phyloP scores from a whole-genome alignment of 2,329 filamentous ascomycete species.

The Magnaporthiopsis rhizophila region DNA sequence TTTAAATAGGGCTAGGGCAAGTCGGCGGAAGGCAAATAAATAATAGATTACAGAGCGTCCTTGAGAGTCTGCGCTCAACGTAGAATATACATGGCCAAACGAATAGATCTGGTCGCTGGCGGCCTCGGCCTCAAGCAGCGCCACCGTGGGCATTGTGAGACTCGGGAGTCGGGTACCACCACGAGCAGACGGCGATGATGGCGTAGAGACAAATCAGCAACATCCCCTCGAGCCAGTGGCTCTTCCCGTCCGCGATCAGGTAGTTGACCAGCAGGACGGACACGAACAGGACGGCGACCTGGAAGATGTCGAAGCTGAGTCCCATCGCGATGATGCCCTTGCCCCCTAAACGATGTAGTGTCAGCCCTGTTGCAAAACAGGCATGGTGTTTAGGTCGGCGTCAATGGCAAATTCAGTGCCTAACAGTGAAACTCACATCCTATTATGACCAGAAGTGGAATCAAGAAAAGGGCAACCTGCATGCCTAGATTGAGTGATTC shows the following conservation, averaged over 20 bases:
- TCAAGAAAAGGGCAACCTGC: slow-evolving; percentile 73
- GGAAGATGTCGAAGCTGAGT: slow-evolving; percentile 80
- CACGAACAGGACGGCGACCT: slow-evolving; percentile 78
- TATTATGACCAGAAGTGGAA: slow-evolving; percentile 67
- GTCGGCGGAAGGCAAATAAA: background rate
- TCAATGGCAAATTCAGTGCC: too few species aligned
- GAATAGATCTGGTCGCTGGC: background rate
- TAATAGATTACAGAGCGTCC: background rate
- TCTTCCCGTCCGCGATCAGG: slow-evolving; percentile 73
- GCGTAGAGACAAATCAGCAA: slow-evolving; percentile 69
- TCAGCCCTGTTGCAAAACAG: background rate
- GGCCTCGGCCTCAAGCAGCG: background rate
- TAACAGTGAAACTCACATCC: slow-evolving; percentile 27
- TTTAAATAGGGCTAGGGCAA: too few species aligned
- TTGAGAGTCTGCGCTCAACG: background rate
- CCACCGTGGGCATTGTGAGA: background rate
- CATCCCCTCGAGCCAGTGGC: slow-evolving; percentile 73
- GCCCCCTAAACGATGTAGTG: slow-evolving; percentile 46
- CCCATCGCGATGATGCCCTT: slow-evolving; percentile 67
- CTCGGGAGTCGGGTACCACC: slow-evolving; percentile 27
- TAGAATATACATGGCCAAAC: background rate
- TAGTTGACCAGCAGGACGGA: slow-evolving; percentile 82
- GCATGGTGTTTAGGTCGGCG: accelerated
- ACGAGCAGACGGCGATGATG: slow-evolving; percentile 66
- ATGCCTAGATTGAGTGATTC: slow-evolving; percentile 48